A percentile compares a stretch with the other conserved stretches of the same genome.
Evolutionary conservation across 305 asterid species (phyloP).

Genomic region (Fraxinus dipetala): DNA sequence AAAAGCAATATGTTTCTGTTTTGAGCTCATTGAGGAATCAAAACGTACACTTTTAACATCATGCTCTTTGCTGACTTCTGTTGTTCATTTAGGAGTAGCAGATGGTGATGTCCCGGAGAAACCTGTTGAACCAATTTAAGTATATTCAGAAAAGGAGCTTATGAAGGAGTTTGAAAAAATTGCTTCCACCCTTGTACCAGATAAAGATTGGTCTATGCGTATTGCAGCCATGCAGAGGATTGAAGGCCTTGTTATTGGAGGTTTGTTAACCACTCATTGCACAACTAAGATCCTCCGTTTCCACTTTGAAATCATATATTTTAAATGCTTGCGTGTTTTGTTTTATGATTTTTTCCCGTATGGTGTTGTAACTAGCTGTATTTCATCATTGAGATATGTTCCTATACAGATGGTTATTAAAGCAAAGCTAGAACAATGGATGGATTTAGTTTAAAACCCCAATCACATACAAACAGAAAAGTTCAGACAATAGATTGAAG

Average conservation of each 20-base stretch:
- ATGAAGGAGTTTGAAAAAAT: constrained; percentile 93
- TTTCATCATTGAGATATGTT: background rate
- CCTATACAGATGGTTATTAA: background rate
- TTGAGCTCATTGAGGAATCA: constrained; percentile 4
- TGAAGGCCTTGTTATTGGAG: constrained; percentile 94
- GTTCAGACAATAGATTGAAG: background rate
- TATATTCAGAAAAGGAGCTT: constrained; percentile 92
- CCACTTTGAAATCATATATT: background rate
- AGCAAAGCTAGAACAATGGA: background rate
- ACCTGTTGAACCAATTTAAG: constrained; percentile 89
- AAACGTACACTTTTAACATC: constrained; percentile 14
- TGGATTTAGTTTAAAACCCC: background rate
- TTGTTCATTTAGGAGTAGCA: constrained; percentile 49
- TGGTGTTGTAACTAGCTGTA: background rate
- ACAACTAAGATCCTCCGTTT: background rate
- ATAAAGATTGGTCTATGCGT: constrained; percentile 95
- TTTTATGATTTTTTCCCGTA: background rate
- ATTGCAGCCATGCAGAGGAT: constrained; percentile 96
- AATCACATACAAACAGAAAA: background rate
- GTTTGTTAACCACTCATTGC: constrained; percentile 31
- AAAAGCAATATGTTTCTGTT: constrained; percentile 1
- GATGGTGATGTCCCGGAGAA: constrained; percentile 87
- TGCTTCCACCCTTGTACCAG: constrained; percentile 87
- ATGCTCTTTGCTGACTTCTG: constrained; percentile 17
- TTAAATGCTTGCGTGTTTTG: background rate